phyloP scores from a whole-genome alignment of 768 basidiomycete species.

The Cytidiella melzeri region DNA sequence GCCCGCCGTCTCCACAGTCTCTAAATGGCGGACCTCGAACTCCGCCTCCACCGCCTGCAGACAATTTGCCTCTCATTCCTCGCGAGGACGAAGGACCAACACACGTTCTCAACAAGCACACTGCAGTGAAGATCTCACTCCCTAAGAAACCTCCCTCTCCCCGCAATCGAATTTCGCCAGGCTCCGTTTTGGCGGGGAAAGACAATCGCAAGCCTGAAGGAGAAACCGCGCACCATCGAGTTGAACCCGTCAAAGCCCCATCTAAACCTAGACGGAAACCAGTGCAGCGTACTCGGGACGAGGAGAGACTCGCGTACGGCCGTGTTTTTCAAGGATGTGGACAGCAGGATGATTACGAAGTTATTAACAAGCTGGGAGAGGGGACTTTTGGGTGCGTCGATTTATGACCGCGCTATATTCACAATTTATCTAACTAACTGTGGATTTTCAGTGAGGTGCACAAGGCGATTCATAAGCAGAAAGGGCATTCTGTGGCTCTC shows the following conservation, averaged over 20 bases:
- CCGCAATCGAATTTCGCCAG: slow-evolving; percentile 17
- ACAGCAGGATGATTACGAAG: slow-evolving; percentile 66
- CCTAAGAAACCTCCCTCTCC: slow-evolving; percentile 45
- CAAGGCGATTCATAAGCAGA: slow-evolving; percentile 66
- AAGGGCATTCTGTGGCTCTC: slow-evolving; percentile 67
- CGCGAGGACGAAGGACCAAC: slow-evolving; percentile 20
- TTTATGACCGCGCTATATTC: slow-evolving; percentile 10
- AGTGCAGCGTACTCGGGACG: slow-evolving; percentile 48
- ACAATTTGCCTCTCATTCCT: slow-evolving; percentile 17
- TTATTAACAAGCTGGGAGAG: slow-evolving; percentile 86
- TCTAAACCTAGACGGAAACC: slow-evolving; percentile 32
- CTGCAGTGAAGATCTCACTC: slow-evolving; percentile 34
- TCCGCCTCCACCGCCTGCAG: slow-evolving; percentile 12
- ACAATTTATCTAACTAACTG: slow-evolving; percentile 9
- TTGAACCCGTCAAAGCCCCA: slow-evolving; percentile 15
- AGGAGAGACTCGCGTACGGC: slow-evolving; percentile 66
- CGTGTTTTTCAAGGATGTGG: slow-evolving; percentile 66
- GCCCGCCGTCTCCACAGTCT: slow-evolving; percentile 15
- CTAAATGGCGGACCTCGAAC: neutral
- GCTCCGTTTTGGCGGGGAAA: slow-evolving; percentile 5
- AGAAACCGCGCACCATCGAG: neutral
- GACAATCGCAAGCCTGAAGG: slow-evolving; percentile 2
- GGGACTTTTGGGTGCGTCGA: slow-evolving; percentile 88
- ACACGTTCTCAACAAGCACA: slow-evolving; percentile 31
- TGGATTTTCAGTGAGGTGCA: slow-evolving; percentile 74